phyloP scores from a whole-genome alignment of 306 rosid genomes.

The Vigna trinervia region DNA sequence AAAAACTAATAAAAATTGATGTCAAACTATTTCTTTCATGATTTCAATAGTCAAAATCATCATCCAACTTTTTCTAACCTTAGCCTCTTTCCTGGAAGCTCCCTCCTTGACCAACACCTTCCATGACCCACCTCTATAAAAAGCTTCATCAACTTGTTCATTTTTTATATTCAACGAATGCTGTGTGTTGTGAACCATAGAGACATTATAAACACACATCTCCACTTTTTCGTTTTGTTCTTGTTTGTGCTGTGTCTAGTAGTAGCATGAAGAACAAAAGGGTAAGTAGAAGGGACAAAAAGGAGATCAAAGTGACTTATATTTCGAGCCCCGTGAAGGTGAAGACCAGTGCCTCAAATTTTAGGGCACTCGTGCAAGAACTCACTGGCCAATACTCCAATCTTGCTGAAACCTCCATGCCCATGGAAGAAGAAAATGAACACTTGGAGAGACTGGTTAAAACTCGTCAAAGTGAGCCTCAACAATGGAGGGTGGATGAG shows the following conservation, averaged over 20 bases:
- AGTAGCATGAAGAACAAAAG: conserved; percentile 55
- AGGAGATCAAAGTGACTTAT: conserved; percentile 72
- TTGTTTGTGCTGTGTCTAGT: background rate
- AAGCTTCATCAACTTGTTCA: conserved; percentile 23
- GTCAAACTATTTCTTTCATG: conserved; percentile 32
- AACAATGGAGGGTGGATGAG: conserved; percentile 25
- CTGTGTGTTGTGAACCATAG: background rate
- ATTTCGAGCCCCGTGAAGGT: conserved; percentile 92
- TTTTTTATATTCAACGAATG: conserved; percentile 22
- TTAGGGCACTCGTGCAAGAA: conserved; percentile 86
- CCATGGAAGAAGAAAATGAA: conserved; percentile 45
- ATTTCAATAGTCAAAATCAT: conserved; percentile 33
- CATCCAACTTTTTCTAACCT: conserved; percentile 21
- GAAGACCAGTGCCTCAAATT: conserved; percentile 73
- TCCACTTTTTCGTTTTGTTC: background rate
- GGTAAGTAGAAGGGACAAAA: conserved; percentile 47
- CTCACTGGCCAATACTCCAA: conserved; percentile 85
- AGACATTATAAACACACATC: background rate
- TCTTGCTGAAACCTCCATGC: conserved; percentile 53
- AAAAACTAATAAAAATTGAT: background rate
- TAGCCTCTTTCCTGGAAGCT: conserved; percentile 53
- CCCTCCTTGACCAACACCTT: conserved; percentile 42
- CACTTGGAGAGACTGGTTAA: conserved; percentile 1
- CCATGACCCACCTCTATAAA: conserved; percentile 43
- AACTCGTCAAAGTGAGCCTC: background rate